A percentile compares a stretch with the other conserved stretches of the same genome.
phyloP scores from a whole-genome alignment of 2,329 filamentous ascomycete genomes.

The Aspergillus sergii region DNA sequence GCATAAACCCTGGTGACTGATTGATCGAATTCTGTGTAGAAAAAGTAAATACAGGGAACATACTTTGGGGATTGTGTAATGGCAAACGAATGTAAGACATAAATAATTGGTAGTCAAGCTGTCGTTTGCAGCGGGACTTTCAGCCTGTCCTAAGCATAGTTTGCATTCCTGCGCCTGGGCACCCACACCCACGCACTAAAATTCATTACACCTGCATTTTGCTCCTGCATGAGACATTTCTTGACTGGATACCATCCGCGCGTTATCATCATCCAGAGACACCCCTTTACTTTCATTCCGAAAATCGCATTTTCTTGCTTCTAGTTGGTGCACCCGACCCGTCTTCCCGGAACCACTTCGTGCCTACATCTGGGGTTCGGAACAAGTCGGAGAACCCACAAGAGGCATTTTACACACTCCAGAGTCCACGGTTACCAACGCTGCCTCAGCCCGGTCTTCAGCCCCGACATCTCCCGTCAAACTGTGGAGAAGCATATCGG shows the following conservation, averaged over 20 bases:
- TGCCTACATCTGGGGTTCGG: slow-evolving; percentile 34
- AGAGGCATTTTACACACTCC: slow-evolving; percentile 28
- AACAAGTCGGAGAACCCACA: slow-evolving; percentile 32
- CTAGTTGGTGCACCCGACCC: slow-evolving; percentile 24
- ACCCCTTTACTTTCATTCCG: slow-evolving; percentile 17
- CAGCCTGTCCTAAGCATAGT: neutral
- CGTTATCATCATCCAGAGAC: slow-evolving; percentile 12
- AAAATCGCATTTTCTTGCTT: slow-evolving; percentile 16
- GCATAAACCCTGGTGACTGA: neutral
- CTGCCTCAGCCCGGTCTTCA: slow-evolving; percentile 25
- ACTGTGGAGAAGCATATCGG: slow-evolving; percentile 42
- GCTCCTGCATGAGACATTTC: slow-evolving; percentile 23
- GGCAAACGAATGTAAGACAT: slow-evolving; percentile 5
- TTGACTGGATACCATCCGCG: slow-evolving; percentile 11
- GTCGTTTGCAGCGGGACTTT: slow-evolving; percentile 15
- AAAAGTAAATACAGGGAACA: neutral
- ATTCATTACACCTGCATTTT: slow-evolving; percentile 2
- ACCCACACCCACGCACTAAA: neutral
- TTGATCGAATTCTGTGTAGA: neutral
- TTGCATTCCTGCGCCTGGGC: slow-evolving; percentile 3
- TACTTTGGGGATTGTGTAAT: slow-evolving; percentile 9
- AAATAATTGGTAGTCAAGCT: neutral
- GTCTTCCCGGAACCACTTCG: slow-evolving; percentile 28
- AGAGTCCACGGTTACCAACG: slow-evolving; percentile 14
- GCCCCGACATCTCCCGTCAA: slow-evolving; percentile 43